Base-by-base conservation (phyloP, 1,284 basidiomycete genomes). In the Entoloma clypeatum region DNA sequence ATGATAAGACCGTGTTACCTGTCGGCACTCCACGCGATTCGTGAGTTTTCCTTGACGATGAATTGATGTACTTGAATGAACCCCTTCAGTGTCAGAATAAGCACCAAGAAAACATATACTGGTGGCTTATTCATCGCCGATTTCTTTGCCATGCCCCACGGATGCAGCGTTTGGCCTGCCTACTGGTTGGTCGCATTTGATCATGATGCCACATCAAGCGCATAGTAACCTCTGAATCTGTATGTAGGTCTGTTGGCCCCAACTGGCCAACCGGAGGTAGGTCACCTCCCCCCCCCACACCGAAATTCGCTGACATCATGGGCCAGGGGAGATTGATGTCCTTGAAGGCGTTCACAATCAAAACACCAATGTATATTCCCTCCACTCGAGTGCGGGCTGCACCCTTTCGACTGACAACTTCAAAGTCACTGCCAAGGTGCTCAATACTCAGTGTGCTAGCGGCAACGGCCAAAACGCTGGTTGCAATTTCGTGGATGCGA, bases 91-190 rank as follows among this genome's bases (percentile, higher is more conserved):
- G 76, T 92, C 18, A 81, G 89, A 39, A 83, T 93, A 51, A 71
- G 68, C 30, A 74, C 79, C 31, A 77, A 79, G 54, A 76, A 82
- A 47, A 65, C 65, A 5, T 92, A 81, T 60, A 74, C 67, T 23
- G 65, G 72, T 17, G 88, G 87, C 1, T 67, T 93, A 21, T 83
- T 92, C 62, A 77, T 93, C 43, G 71, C 85, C 8, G 88, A 92
- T 57, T 73, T 90, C 48, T 63, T 61, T 41, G 62, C 75, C 13
- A 88, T 89, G 80, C 87, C 90, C 2, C 72, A 77, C 51, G 89
- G 88, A 1, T 90, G 86, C 60, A 75, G 76, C 31, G 75, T 83
- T 28, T 92, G 89, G 89, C 89, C 88, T 37, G 88, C 89, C 17
- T 88, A 71, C 61, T 75, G 69, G 69, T 55, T 25, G 27, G 50